Evolutionary conservation across 352 stramenopile genomes (phyloP), one percentile per base, ranked within the genome.

Genomic region (Globisporangium mamillatum): DNA sequence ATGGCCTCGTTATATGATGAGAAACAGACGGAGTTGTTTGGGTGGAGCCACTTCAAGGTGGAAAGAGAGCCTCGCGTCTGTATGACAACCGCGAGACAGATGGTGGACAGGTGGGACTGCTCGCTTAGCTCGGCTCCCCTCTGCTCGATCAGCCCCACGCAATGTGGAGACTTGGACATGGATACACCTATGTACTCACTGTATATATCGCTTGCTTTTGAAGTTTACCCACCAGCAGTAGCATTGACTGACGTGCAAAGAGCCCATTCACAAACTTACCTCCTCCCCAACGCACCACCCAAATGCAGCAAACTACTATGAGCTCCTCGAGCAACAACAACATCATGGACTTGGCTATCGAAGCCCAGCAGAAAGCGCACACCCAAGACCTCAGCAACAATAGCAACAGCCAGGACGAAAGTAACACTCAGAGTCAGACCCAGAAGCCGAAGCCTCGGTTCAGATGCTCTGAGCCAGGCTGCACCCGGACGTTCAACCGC

Each of bases 401-500:
- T 7, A 57, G 3, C 22, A 34, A 7, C 52, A 41, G 34, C 34
- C 34, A 41, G 34, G 34, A 41, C 10, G 34, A 41, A 14, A 41
- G 34, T 9, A 41, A 41, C 12, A 0, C 6, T 12, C 2, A 22
- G 27, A 60, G 27, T 20, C 54, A 60, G 16, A 9, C 10, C 10
- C 52, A 58, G 52, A 58, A 58, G 22, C 59, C 36, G 48, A 41
- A 52, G 60, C 60, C 32, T 46, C 60, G 60, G 14, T 64, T 64
- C 8, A 10, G 16, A 12, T 64, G 60, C 41, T 22, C 24, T 6
- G 60, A 64, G 24, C 60, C 44, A 38, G 60, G 60, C 25, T 64
- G 60, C 25, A 64, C 60, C 41, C 60, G 60, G 4, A 54, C 60
- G 5, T 89, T 91, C 74, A 80, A 88, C 69, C 82, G 82, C 72